These are phyloP conservation scores for Apiospora malaysiana DNA, from an alignment of 2,329 filamentous ascomycete genomes.

Conservation along the genomic window DNA sequence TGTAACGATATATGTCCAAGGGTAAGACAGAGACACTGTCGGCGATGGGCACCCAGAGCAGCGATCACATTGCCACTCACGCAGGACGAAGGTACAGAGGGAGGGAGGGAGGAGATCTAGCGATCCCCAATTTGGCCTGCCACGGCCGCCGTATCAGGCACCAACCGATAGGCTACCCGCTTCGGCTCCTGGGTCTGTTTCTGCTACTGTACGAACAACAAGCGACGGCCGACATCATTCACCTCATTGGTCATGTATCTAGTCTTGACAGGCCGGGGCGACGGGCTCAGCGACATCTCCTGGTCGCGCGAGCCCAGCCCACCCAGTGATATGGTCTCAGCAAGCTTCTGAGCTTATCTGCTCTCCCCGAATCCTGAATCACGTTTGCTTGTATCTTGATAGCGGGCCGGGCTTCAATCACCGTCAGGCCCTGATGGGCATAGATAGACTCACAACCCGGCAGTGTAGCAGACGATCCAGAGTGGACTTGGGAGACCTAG, in stretches of 20 bases:
- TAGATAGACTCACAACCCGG: neutral
- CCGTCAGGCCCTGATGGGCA: neutral
- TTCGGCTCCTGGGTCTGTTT: neutral
- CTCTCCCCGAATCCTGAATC: neutral
- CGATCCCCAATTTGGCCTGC: neutral
- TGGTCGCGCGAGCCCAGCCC: neutral
- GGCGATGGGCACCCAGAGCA: neutral
- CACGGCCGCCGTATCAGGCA: neutral
- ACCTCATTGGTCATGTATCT: slow-evolving; percentile 2
- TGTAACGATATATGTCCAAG: neutral
- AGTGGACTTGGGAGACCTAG: neutral
- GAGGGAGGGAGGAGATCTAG: neutral
- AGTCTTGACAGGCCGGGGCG: neutral
- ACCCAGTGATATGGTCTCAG: neutral
- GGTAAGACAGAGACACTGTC: neutral
- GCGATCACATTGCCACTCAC: slow-evolving; percentile 10
- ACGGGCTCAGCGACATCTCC: neutral
- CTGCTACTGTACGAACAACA: slow-evolving; percentile 14
- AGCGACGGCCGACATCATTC: neutral
- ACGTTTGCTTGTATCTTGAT: neutral
- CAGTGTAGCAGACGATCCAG: neutral
- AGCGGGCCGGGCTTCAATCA: neutral
- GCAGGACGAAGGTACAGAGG: neutral
- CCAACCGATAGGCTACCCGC: slow-evolving; percentile 4
- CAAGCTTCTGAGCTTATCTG: neutral